Base-by-base conservation (phyloP, 805 yeast species). In the Zygotorulaspora chibaensis region DNA sequence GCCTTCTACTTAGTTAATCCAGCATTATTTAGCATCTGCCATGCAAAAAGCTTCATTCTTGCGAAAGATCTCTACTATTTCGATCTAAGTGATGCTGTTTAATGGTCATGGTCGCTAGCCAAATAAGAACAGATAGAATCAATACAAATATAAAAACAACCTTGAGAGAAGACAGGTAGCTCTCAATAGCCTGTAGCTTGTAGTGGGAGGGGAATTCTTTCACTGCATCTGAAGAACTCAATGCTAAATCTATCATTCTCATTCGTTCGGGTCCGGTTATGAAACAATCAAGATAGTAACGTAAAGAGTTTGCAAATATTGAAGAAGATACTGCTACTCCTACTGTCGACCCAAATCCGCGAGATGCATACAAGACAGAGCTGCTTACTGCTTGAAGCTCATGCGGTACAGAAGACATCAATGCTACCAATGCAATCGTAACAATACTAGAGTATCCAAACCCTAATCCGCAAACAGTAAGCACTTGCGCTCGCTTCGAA, bases 241-340 rank as follows among this genome's bases (percentile, higher is more conserved):
- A 43, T 1, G 43, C 47, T 28, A 43, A 20, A n/a, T 43, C 47
- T 16, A 43, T 43, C 15, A 43, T 39, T 39, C 20, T 29, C 33
- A 12, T 15, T 25, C 47, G 28, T 9, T 43, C 43, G 2, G 43
- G 37, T 10, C 47, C 47, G 10, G 42, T 38, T 30, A 43, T 28
- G 38, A 17, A 39, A n/a, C 3, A 10, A 38, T 39, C 33, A 26
- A 43, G 47, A 20, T 29, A 43, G 30, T 30, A 28, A 31, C 43
- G 43, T 25, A 43, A 17, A 30, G 47, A 39, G 39, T 47, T 43
- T 28, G 43, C 29, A 39, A 47, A 47, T 47, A 47, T 43, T 15
- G 50, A 38, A 20, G 47, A 38, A n/a, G 47, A 31, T 17, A 47
- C 38, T 35, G 50, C 42, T 20, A 12, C 80, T 71, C 47, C 72